phyloP scores from a whole-genome alignment of 495 filamentous ascomycete species.

The Trichoderma virens region DNA sequence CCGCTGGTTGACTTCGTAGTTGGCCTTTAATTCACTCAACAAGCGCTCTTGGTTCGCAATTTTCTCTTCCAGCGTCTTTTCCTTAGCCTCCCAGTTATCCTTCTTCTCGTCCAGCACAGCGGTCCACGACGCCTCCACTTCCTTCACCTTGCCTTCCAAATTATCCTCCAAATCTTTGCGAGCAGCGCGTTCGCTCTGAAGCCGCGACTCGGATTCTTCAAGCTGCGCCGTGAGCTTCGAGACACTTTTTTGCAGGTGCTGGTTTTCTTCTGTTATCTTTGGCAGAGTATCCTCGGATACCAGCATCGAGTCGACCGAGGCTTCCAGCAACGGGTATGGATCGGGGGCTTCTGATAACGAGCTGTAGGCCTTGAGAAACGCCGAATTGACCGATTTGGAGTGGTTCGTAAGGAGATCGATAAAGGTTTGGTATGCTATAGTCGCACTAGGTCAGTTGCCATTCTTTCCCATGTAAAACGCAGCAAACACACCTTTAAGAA shows the following conservation, averaged over 20 bases:
- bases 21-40: constrained; percentile 90
- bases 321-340: constrained; percentile 92
- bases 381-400: constrained; percentile 81
- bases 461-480: background rate
- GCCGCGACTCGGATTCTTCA: constrained; percentile 69
- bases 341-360: constrained; percentile 92
- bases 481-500: constrained; percentile 64
- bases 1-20: constrained; percentile 91
- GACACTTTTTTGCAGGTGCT: constrained; percentile 73
- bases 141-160: constrained; percentile 69
- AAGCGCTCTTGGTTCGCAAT: constrained; percentile 88
- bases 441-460: background rate
- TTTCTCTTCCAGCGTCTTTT: constrained; percentile 86
- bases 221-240: constrained; percentile 81
- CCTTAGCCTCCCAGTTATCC: constrained; percentile 93
- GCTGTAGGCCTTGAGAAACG: constrained; percentile 88
- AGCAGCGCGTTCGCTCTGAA: constrained; percentile 65
- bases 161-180: constrained; percentile 68
- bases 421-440: constrained; percentile 84
- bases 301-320: constrained; percentile 87
- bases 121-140: constrained; percentile 83
- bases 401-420: constrained; percentile 94
- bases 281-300: constrained; percentile 85
- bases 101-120: constrained; percentile 91
- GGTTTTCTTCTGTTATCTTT: constrained; percentile 77